Evolutionary conservation across 345 rosid species (phyloP).

Genomic region (Dipteronia sinensis): DNA sequence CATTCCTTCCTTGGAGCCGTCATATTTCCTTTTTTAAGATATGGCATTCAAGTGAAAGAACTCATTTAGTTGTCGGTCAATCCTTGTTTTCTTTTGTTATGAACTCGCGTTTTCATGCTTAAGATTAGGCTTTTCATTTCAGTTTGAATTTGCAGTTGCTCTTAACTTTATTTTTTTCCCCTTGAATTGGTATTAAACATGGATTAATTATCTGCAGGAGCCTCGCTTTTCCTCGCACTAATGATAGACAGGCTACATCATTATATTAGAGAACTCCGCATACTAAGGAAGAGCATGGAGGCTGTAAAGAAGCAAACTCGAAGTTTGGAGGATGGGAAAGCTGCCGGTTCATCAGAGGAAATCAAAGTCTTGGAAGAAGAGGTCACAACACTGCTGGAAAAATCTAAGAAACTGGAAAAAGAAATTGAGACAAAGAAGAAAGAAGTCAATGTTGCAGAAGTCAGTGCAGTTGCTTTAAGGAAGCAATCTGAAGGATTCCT

Average conservation of each 20-base stretch:
- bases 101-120: background rate
- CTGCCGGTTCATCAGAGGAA: constrained; percentile 45
- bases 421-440: constrained; percentile 56
- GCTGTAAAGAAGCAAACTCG: constrained; percentile 67
- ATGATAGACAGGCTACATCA: constrained; percentile 94
- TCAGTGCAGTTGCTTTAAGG: constrained; percentile 72
- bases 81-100: background rate
- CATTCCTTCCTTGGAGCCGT: background rate
- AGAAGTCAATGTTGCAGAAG: constrained; percentile 60
- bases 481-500: constrained; percentile 97
- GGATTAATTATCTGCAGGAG: constrained; percentile 56
- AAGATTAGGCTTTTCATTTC: constrained; percentile 8
- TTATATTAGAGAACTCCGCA: constrained; percentile 79
- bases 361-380: constrained; percentile 63
- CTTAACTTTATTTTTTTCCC: constrained; percentile 4
- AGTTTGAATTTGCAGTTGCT: constrained; percentile 7
- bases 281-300: constrained; percentile 80
- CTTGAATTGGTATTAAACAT: constrained; percentile 15
- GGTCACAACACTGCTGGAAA: constrained; percentile 33
- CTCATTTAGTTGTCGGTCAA: background rate
- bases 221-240: constrained; percentile 66
- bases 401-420: constrained; percentile 48
- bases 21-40: background rate
- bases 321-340: constrained; percentile 61
- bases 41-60: background rate